phyloP scores from a whole-genome alignment of 257 asterid species.

The Solanum medicagineum region DNA sequence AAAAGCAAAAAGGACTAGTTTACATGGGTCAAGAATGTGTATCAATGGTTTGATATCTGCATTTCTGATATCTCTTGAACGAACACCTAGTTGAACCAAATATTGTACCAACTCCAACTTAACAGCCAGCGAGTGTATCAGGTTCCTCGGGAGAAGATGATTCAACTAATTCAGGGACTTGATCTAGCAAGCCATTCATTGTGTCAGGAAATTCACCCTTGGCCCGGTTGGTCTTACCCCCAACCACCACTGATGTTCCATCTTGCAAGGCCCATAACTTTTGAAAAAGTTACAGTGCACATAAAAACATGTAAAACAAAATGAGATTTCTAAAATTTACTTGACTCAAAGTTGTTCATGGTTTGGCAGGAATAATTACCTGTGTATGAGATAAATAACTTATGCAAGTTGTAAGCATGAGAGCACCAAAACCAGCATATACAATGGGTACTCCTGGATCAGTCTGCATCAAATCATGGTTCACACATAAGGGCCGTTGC shows the following conservation, averaged over 20 bases:
- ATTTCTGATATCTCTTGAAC: background rate
- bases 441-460: constrained; percentile 95
- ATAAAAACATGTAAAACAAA: background rate
- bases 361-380: constrained; percentile 22
- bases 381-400: constrained; percentile 84
- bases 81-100: background rate
- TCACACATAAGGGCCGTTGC: background rate
- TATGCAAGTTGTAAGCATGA: constrained; percentile 96
- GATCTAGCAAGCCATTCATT: constrained; percentile 67
- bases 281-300: background rate
- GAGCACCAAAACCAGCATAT: constrained; percentile 88
- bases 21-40: background rate
- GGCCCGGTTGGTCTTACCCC: constrained; percentile 90
- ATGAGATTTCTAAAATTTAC: background rate
- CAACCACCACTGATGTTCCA: constrained; percentile 73
- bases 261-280: constrained; percentile 98
- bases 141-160: constrained; percentile 24
- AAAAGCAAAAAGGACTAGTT: background rate
- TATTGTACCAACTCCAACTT: background rate
- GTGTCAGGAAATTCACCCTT: constrained; percentile 82
- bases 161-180: constrained; percentile 77
- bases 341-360: background rate
- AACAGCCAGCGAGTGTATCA: background rate
- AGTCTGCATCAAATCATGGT: background rate
- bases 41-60: background rate